These are phyloP conservation scores for Candida gorgasii DNA, from an alignment of 805 yeast species.

Conservation along the genomic window DNA sequence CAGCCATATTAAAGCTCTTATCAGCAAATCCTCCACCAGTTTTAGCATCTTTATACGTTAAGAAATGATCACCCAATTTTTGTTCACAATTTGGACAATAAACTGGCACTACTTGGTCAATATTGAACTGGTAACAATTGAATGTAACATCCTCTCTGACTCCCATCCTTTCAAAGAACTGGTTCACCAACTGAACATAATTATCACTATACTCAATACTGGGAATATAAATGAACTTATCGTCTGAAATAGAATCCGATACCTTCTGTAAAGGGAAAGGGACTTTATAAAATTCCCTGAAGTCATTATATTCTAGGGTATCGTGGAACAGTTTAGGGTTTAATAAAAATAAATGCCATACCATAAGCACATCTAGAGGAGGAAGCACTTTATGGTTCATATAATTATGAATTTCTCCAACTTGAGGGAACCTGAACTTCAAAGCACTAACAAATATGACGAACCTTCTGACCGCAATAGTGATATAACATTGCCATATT, in stretches of 20 bases:
- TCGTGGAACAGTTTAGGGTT: conserved; percentile 20
- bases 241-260: conserved; percentile 10
- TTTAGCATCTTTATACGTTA: background rate
- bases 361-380: conserved; percentile 24
- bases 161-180: background rate
- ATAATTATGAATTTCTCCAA: background rate
- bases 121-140: background rate
- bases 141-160: background rate
- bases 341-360: conserved; percentile 24
- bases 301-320: conserved; percentile 11
- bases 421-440: background rate
- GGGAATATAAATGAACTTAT: conserved; percentile 12
- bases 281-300: conserved; percentile 12
- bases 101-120: background rate
- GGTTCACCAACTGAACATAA: background rate
- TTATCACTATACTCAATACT: background rate
- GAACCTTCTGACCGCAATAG: conserved; percentile 24
- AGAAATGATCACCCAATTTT: background rate
- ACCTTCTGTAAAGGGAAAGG: conserved; percentile 21
- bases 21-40: conserved; percentile 16
- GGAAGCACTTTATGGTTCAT: conserved; percentile 13
- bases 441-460: conserved; percentile 20
- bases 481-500: conserved; percentile 24
- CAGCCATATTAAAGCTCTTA: conserved; percentile 2
- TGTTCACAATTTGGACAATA: conserved; percentile 18